A percentile compares a stretch with the other conserved stretches of the same genome.
These are phyloP conservation scores for Penicillium capsulatum DNA, from an alignment of 2,329 filamentous ascomycete genomes.

Conservation along the genomic window DNA sequence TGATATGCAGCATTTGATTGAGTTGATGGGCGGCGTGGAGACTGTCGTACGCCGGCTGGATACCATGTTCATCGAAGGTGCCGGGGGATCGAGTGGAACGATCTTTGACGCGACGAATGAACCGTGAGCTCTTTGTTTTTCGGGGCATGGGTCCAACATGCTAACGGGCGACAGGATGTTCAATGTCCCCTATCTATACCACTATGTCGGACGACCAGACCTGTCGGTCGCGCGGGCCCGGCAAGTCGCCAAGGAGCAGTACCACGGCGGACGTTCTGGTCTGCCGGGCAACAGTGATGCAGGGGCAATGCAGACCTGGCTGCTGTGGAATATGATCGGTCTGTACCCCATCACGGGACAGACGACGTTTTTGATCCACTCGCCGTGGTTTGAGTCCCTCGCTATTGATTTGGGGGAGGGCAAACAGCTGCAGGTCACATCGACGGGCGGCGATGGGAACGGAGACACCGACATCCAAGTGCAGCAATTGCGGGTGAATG, in stretches of 20 bases:
- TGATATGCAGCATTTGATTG: conserved; percentile 56
- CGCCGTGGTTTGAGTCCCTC: conserved; percentile 60
- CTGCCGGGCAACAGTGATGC: conserved; percentile 68
- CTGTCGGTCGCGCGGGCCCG: conserved; percentile 58
- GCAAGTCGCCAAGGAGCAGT: conserved; percentile 57
- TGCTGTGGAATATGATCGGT: conserved; percentile 66
- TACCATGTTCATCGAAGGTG: conserved; percentile 51
- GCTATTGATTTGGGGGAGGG: conserved; percentile 55
- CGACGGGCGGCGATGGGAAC: conserved; percentile 46
- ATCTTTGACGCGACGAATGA: conserved; percentile 67
- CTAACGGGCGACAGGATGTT: conserved; percentile 44
- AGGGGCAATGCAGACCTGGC: conserved; percentile 68
- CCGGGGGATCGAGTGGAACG: conserved; percentile 41
- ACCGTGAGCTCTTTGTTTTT: conserved; percentile 43
- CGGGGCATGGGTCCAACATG: too few relatives aligned
- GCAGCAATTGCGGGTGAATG: conserved; percentile 64
- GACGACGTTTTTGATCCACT: conserved; percentile 62
- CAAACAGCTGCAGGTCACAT: conserved; percentile 54
- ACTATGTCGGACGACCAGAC: conserved; percentile 61
- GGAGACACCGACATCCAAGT: conserved; percentile 54
- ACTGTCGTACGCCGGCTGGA: conserved; percentile 47
- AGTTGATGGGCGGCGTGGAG: conserved; percentile 51
- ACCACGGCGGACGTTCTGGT: conserved; percentile 52
- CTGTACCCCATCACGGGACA: conserved; percentile 66
- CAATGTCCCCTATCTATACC: conserved; percentile 64